A percentile compares a stretch with the other conserved stretches of the same genome.
Evolutionary conservation across 306 rosid genomes (phyloP).

Genomic region (Herpetospermum pedunculosum): DNA sequence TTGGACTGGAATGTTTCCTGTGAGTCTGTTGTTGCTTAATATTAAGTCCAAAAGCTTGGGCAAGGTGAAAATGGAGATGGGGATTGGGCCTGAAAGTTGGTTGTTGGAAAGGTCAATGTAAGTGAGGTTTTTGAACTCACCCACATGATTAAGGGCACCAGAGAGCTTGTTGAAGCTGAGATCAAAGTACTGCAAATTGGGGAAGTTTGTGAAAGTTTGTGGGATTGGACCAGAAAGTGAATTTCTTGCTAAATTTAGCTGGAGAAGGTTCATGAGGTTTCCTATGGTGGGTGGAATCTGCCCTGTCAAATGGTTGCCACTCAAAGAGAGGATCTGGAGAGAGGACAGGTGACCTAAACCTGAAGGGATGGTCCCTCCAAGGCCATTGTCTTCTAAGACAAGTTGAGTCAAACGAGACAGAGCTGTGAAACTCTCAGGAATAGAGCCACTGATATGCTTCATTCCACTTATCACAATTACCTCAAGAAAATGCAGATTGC

Average conservation of each 20-base stretch:
- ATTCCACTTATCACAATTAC: conserved; percentile 65
- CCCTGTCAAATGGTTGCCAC: conserved; percentile 69
- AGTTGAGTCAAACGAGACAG: conserved; percentile 61
- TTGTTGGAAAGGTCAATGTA: conserved; percentile 67
- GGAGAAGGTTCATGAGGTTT: conserved; percentile 39
- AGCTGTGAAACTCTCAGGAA: conserved; percentile 64
- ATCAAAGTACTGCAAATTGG: conserved; percentile 58
- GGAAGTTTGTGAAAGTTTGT: conserved; percentile 30
- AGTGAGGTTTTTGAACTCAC: conserved; percentile 43
- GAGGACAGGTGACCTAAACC: conserved; percentile 51
- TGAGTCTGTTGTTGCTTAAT: conserved; percentile 60
- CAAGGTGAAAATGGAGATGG: conserved; percentile 52
- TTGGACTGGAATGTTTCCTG: conserved; percentile 66
- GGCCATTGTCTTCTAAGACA: conserved; percentile 61
- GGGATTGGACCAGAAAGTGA: conserved; percentile 59
- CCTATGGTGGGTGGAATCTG: conserved; percentile 66
- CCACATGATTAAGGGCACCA: conserved; percentile 41
- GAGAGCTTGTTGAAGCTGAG: conserved; percentile 62
- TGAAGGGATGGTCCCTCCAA: conserved; percentile 68
- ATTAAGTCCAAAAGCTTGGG: conserved; percentile 59
- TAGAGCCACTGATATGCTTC: conserved; percentile 65
- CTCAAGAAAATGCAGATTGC: conserved; percentile 66
- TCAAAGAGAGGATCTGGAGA: conserved; percentile 57
- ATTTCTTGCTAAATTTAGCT: conserved; percentile 61
- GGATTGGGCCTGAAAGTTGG: conserved; percentile 53